Evolutionary conservation across 2,329 filamentous ascomycete genomes (phyloP), one percentile per base, ranked within the genome.

Genomic region (Colletotrichum orbiculare): DNA sequence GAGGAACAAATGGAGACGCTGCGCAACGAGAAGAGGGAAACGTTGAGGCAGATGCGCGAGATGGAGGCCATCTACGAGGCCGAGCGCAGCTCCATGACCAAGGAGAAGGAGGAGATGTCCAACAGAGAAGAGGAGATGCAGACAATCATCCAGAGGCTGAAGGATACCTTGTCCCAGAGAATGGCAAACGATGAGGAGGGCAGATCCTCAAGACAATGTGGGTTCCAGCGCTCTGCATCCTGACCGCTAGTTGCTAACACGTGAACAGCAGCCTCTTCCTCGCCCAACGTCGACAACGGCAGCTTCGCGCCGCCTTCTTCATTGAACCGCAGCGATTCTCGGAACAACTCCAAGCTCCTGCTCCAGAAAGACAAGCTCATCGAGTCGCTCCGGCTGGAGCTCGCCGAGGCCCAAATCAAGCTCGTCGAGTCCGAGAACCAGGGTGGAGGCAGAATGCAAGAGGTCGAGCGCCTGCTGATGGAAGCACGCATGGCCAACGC

Each of bases 361-460:
- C 85, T 96, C 71, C 94, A 98, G 77, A 99, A 98, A 77, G 96
- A 99, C 79, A 96, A 96, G 79, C 83, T 97, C 64, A 98, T 99
- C 71, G 95, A 98, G 76, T 93, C 91, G 10, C 83, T 99, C 67
- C 88, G 95, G 61, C 86, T 98, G 34, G 96, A 99, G 76, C 86
- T 99, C 53, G 95, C 96, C 47, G 96, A 98, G 77, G 91, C 93
- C 25, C 94, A 98, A 77, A 96, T 97, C 79, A 97, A 97, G 78
- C 84, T 97, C 34, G 91, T 97, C 35, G 95, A 98, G 77, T 89
- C 96, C 59, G 94, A 98, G 79, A 97, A 97, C 76, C 89, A 92
- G 77, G 95, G 94, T 56, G 95, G 94, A 57, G 94, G 93, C 49
- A 89, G 92, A 35, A 82, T 97, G 73, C 91, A 93, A 70, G 93